Base-by-base conservation (phyloP, 2,329 filamentous ascomycete genomes). In the Fusarium phyllophilum region DNA sequence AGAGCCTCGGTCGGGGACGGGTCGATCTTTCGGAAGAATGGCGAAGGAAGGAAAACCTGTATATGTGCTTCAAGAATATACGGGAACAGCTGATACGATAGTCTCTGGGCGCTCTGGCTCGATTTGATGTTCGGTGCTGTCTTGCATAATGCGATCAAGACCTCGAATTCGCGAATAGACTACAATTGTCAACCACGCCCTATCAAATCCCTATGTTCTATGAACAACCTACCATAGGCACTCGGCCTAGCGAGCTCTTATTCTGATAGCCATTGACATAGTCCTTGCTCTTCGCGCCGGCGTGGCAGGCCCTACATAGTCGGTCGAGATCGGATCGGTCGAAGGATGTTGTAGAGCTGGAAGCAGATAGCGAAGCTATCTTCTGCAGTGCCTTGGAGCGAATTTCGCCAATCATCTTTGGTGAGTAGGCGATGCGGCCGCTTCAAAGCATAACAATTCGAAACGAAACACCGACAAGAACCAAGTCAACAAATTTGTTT, bases 111-210 rank as follows among this genome's bases (percentile, higher is more conserved):
- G 79, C 93, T 92, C 69, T 94, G 90, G 46, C 85, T 82, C 51
- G 90, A 91, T 59, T 91, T 88, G 33, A 98, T 87, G 31, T 90
- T 88, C 8, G 94, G 92, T 8, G 95, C 94, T 60, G 96, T 94
- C 84, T 95, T 96, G 86, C 96, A 98, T 33, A 99, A 87, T 48
- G 96, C 94, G 33, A 98, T 85, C 33, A 99, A 88, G 60, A 97
- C 93, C 82, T 99, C 96, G 76, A 97, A 92, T 86, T 99, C 97
- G 78, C 94, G 92, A 61, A 95, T 90, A 60, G 92, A 94, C 94
- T 97, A 80, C 29, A 59, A 66, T 38, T 55, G 64, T 80, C 74
- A 80, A 72, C 54, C 48, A 42, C 26, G 45, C 58, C n/a, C 54
- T 34, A 42, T 39, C 31, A 29, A 12, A 33, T 41, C 42, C 36